phyloP scores from a whole-genome alignment of 768 basidiomycete genomes.

The Tylopilus felleus region DNA sequence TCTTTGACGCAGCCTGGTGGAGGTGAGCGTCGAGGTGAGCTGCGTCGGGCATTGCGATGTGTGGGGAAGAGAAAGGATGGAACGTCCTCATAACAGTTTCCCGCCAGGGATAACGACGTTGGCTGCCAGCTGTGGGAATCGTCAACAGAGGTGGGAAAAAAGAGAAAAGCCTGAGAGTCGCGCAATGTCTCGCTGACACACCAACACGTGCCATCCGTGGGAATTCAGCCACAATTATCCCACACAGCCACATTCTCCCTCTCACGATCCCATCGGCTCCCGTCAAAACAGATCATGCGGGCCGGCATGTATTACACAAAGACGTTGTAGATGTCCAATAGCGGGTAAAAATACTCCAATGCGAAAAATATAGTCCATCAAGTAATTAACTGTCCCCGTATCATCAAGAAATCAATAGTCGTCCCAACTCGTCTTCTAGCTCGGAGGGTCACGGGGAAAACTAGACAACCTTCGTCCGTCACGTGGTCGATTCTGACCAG shows the following conservation, averaged over 20 bases:
- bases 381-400: constrained; percentile 12
- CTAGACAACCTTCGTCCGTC: constrained; percentile 30
- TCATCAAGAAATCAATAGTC: constrained; percentile 15
- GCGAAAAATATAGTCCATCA: constrained; percentile 20
- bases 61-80: constrained; percentile 42
- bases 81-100: constrained; percentile 45
- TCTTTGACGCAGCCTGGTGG: constrained; percentile 30
- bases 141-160: constrained; percentile 46
- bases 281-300: not conserved
- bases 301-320: constrained; percentile 19
- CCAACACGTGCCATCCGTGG: constrained; percentile 32
- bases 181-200: constrained; percentile 20
- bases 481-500: constrained; percentile 26
- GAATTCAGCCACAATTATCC: constrained; percentile 25
- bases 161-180: constrained; percentile 28
- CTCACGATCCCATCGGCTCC: not conserved
- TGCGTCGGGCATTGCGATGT: constrained; percentile 40
- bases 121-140: constrained; percentile 46
- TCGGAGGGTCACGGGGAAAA: constrained; percentile 40
- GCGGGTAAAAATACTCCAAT: constrained; percentile 21
- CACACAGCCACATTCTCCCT: constrained; percentile 2
- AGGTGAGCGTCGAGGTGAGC: constrained; percentile 34
- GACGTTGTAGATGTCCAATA: constrained; percentile 8
- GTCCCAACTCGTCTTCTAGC: constrained; percentile 19
- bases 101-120: constrained; percentile 37